Evolutionary conservation across 768 basidiomycete genomes (phyloP), one percentile per base, ranked within the genome.

Genomic region (Panellus pusillus): DNA sequence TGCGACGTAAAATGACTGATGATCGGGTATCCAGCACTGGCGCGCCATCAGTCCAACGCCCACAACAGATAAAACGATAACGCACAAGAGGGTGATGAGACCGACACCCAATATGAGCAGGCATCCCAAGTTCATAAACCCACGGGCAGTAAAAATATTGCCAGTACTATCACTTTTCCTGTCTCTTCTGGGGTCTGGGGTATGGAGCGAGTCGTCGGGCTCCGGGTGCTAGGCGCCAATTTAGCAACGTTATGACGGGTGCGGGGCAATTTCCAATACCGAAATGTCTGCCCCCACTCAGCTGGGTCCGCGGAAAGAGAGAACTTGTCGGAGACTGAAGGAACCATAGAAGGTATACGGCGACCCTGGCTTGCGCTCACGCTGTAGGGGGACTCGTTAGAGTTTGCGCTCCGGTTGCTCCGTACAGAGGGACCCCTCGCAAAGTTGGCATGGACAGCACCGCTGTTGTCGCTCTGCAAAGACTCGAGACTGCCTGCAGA

Each of bases 261-360:
- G 32, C 7, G 14, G 32, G 32, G 32, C 32, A 35, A 35, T 55
- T 75, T 76, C 36, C 77, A 24, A 77, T 35, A 35, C 32, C 7
- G 81, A 82, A 54, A 87, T 70, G 59, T 86, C 80, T 31, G 86
- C 79, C 2, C 87, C 89, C 89, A 91, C 0, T 76, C 80, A 13
- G 77, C 70, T 3, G 89, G 89, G 68, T 90, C 87, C 1, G 87
- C 80, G 6, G 87, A 82, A 18, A 90, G 79, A 14, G 87, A 87
- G 64, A 81, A 90, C 87, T 86, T 86, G 64, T 86, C 80, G 28
- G 83, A 82, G 55, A 86, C 76, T 18, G 81, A 84, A 12, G 70
- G 72, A 18, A 60, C 61, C 7, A 63, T 49, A 14, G 68, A 55
- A 48, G 67, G 51, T 38, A 57, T 47, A 58, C 62, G 55, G 64